Evolutionary conservation across 2,329 filamentous ascomycete genomes (phyloP), one percentile per base, ranked within the genome.

Genomic region (Alternaria gaisen): DNA sequence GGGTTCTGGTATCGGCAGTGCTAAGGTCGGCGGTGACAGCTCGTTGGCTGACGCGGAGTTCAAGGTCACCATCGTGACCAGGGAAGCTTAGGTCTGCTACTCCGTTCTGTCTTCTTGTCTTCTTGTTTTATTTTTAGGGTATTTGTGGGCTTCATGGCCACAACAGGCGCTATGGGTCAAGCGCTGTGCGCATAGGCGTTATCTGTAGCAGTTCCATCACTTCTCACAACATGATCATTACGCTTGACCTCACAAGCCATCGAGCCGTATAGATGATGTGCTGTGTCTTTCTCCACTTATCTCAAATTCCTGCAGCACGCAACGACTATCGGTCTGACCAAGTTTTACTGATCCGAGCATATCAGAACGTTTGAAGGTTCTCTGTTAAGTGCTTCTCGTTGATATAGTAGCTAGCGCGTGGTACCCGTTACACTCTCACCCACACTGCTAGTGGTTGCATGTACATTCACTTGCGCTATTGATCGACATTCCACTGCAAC

Each of bases 21-120:
- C 72, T 12, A 68, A 50, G 9, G 71, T 71, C 18, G 72, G 72
- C 12, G 70, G 67, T 9, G 59, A 64, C 2, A 59, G 47, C 11
- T 61, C 70, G 20, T 52, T 76, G 53, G 65, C 67, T 22, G 67
- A 62, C 7, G 64, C 72, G 12, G 63, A 69, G 28, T 74, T 76
- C 56, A 62, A 66, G 34, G 51, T 71, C 18, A 47, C 65, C 10
- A 67, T 73, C 40, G 66, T 72, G 16, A 24, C 46, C 5, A 59
- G 38, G 6, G 22, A 36, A 40, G 20, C 22, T n/a, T 56, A 30
- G 16, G 14, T 24, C 40, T 26, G 30, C 32, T 16, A 20, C 16
- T 8, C 10, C n/a, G 10, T 24, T 40, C 47, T 42, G 18, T 22
- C 28, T 58, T 44, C 42, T 26, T 34, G n/a, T 30, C 42, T 58